Evolutionary conservation across 352 stramenopile species (phyloP).

Genomic region (Pilasporangium apinafurcum): DNA sequence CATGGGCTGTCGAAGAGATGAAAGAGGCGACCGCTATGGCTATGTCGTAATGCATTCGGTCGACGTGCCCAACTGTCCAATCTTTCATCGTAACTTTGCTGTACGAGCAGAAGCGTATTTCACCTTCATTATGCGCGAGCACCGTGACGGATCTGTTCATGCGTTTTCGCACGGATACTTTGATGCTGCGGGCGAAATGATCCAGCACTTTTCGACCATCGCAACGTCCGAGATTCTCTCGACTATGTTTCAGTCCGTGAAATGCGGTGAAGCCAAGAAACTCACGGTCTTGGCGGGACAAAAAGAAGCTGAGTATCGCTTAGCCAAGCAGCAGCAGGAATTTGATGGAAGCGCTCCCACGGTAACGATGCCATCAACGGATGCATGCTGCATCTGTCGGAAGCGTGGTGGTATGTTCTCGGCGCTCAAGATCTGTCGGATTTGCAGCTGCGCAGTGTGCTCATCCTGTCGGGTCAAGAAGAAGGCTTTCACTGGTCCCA

Average conservation of each 20-base stretch:
- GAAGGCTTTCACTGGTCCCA: slow-evolving; percentile 23
- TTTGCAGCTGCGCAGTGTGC: slow-evolving; percentile 39
- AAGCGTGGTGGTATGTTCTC: slow-evolving; percentile 5
- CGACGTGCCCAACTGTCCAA: slow-evolving; percentile 23
- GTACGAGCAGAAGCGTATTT: slow-evolving; percentile 23
- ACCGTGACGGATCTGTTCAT: slow-evolving; percentile 22
- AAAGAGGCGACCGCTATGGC: slow-evolving; percentile 16
- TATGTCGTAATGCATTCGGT: slow-evolving; percentile 41
- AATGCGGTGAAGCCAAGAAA: slow-evolving; percentile 45
- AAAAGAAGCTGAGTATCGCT: too few species aligned
- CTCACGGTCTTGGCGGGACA: slow-evolving; percentile 28
- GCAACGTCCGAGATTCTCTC: slow-evolving; percentile 24
- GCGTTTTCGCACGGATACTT: slow-evolving; percentile 34
- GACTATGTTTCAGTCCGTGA: slow-evolving; percentile 20
- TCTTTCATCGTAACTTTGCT: slow-evolving; percentile 16
- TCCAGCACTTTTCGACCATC: slow-evolving; percentile 11
- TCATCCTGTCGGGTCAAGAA: slow-evolving; percentile 41
- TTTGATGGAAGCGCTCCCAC: too few species aligned
- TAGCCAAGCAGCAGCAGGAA: too few species aligned
- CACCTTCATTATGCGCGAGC: slow-evolving; percentile 28
- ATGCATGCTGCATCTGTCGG: too few species aligned
- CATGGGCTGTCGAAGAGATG: slow-evolving; percentile 28
- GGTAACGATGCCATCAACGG: too few species aligned
- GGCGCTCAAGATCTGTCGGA: slow-evolving; percentile 19
- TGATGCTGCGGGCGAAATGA: slow-evolving; percentile 29